Conservation (phyloP, 495 filamentous ascomycete species). For the Zalerion maritima region DNA sequence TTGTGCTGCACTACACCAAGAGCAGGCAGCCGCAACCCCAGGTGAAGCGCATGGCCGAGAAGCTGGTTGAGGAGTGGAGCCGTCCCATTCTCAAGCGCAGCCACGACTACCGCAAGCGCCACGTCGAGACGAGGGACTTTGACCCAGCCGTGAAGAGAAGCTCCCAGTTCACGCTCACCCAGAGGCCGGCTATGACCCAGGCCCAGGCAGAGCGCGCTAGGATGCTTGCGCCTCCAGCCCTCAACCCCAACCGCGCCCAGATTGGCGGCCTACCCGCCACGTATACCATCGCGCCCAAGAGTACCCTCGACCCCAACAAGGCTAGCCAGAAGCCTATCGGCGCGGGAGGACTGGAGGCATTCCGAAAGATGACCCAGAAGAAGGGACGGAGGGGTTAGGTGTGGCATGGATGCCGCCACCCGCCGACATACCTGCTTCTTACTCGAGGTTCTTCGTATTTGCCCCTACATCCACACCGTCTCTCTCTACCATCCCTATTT, state of each 20-base stretch:
- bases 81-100: slow-evolving; percentile 86
- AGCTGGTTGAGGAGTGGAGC: slow-evolving; percentile 85
- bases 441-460: no score
- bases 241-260: slow-evolving; percentile 55
- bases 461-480: no score
- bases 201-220: slow-evolving; percentile 50
- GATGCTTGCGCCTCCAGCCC: slow-evolving; percentile 49
- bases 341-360: slow-evolving; percentile 60
- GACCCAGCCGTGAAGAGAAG: slow-evolving; percentile 22
- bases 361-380: slow-evolving; percentile 66
- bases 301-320: slow-evolving; percentile 32
- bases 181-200: slow-evolving; percentile 26
- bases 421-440: slow-evolving; percentile 1
- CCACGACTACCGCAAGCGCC: slow-evolving; percentile 80
- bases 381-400: slow-evolving; percentile 40
- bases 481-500: no score
- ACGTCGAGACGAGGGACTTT: slow-evolving; percentile 38
- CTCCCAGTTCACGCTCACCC: slow-evolving; percentile 30
- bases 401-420: background rate
- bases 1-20: slow-evolving; percentile 91
- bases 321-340: slow-evolving; percentile 46
- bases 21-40: slow-evolving; percentile 69
- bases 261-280: slow-evolving; percentile 54
- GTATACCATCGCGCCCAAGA: slow-evolving; percentile 67
- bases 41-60: slow-evolving; percentile 90